These are phyloP conservation scores for Blepharisma stoltei DNA, from an alignment of 73 alveolate species.

Conservation along the genomic window DNA sequence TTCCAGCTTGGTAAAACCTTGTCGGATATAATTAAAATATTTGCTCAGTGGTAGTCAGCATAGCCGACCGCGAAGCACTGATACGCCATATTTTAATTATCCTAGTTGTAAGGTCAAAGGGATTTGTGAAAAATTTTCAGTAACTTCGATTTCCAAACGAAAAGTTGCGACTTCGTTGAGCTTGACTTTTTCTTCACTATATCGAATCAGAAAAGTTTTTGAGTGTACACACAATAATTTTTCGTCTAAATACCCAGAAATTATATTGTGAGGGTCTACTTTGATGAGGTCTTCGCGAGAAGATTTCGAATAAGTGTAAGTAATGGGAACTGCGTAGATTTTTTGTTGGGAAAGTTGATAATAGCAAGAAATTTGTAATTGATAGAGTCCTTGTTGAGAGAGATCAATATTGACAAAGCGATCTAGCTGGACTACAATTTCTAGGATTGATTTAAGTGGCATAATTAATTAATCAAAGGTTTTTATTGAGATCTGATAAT, in stretches of 20 bases:
- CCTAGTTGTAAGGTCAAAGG: not conserved
- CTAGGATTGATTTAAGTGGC: conserved; percentile 39
- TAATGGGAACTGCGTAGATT: not conserved
- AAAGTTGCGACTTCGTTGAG: conserved; percentile 26
- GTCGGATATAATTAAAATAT: too few relatives aligned
- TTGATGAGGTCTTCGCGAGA: not conserved
- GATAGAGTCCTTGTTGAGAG: conserved; percentile 58
- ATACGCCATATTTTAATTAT: too few relatives aligned
- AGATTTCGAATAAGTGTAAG: not conserved
- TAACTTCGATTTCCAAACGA: conserved; percentile 37
- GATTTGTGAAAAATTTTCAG: not conserved
- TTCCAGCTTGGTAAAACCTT: too few relatives aligned
- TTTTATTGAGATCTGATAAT: too few relatives aligned
- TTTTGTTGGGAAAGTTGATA: not conserved
- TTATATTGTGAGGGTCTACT: conserved; percentile 10
- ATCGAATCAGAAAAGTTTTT: conserved; percentile 64
- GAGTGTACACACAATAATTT: conserved; percentile 40
- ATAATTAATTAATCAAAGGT: too few relatives aligned
- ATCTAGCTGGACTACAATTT: conserved; percentile 46
- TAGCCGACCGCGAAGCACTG: too few relatives aligned
- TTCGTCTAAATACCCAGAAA: conserved; percentile 51
- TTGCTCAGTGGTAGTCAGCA: too few relatives aligned
- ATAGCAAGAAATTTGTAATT: conserved; percentile 35
- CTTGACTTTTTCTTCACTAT: conserved; percentile 69
- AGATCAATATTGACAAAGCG: conserved; percentile 60